Evolutionary conservation across 345 rosid genomes (phyloP).

Genomic region (Syzygium grande): DNA sequence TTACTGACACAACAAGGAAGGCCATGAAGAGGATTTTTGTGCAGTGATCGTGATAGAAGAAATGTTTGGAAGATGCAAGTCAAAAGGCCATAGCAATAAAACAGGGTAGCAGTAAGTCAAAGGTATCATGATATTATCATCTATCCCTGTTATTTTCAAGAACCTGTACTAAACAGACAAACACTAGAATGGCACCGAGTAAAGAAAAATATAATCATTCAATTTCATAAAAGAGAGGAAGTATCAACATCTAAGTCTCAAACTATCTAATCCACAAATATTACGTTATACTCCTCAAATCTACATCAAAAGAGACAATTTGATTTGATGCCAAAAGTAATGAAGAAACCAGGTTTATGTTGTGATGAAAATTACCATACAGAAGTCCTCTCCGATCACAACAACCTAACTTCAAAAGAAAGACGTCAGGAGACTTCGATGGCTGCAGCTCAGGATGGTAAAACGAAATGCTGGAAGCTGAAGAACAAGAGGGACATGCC

Average conservation of each 20-base stretch:
- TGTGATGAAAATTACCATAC: conserved; percentile 35
- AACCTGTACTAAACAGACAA: neutral
- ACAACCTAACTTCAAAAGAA: conserved; percentile 67
- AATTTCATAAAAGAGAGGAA: neutral
- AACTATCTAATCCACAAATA: neutral
- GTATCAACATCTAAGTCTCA: neutral
- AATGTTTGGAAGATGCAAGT: neutral
- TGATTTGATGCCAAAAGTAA: neutral
- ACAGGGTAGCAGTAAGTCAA: neutral
- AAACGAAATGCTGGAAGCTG: conserved; percentile 62
- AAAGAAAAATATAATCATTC: neutral
- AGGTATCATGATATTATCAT: neutral
- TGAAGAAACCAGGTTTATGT: neutral
- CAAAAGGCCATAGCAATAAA: neutral
- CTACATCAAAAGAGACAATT: neutral
- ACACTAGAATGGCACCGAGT: neutral
- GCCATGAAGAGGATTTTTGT: neutral
- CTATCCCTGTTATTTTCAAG: neutral
- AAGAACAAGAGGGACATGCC: conserved; percentile 71
- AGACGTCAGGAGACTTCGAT: conserved; percentile 65
- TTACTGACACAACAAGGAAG: neutral
- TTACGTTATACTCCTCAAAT: neutral
- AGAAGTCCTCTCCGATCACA: conserved; percentile 78
- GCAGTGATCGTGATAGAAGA: neutral
- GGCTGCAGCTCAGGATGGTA: conserved; percentile 48